Conservation (phyloP, 2,329 filamentous ascomycete genomes). For the Monilinia laxa region DNA sequence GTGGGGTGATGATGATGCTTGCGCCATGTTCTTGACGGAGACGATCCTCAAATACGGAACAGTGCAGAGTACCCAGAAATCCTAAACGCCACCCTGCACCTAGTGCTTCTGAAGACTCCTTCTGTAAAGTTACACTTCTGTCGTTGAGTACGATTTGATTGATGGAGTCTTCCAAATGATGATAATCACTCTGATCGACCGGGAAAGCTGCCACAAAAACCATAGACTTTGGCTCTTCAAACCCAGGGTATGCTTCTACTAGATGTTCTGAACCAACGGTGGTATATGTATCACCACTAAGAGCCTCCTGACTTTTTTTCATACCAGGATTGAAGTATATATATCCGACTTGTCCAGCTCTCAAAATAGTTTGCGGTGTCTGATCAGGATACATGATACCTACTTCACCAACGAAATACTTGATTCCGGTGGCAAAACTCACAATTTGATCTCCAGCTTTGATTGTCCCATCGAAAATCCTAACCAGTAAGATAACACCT, state of each 20-base stretch:
- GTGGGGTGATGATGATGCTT: constrained; percentile 94
- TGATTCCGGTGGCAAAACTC: constrained; percentile 82
- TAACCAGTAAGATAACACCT: constrained; percentile 86
- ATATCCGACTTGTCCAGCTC: constrained; percentile 94
- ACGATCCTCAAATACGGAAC: constrained; percentile 97
- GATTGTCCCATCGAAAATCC: constrained; percentile 85
- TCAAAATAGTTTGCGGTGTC: constrained; percentile 74
- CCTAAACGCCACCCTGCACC: constrained; percentile 93
- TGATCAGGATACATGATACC: constrained; percentile 93
- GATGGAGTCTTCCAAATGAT: constrained; percentile 88
- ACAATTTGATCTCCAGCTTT: constrained; percentile 80
- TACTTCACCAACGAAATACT: constrained; percentile 93
- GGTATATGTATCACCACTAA: constrained; percentile 94
- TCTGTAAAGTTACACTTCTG: constrained; percentile 87
- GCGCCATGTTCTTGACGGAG: constrained; percentile 91
- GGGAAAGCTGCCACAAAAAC: constrained; percentile 98
- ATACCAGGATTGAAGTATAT: constrained; percentile 97
- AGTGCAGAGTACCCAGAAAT: constrained; percentile 94
- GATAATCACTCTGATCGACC: constrained; percentile 84
- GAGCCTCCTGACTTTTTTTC: constrained; percentile 94
- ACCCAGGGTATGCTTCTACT: constrained; percentile 83
- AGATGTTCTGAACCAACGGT: constrained; percentile 71
- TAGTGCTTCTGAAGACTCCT: constrained; percentile 90
- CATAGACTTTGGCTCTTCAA: constrained; percentile 98
- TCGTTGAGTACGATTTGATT: constrained; percentile 92